Base-by-base conservation (phyloP, 1,139 yeast genomes). In the Petasospora rhodanensis region DNA sequence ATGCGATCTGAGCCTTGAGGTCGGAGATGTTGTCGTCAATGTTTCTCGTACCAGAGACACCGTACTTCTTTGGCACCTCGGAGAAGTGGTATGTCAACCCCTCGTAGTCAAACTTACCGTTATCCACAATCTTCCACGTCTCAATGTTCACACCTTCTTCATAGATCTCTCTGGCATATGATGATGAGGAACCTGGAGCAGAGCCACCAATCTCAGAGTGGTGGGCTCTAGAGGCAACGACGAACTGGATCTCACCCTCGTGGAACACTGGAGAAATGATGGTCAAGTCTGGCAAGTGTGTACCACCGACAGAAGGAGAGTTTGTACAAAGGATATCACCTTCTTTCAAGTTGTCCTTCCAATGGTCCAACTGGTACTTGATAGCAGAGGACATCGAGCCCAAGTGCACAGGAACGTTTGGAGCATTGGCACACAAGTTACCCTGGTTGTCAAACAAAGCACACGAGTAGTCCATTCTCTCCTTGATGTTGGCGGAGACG, bases 261-360 rank as follows among this genome's bases (percentile, higher is more conserved):
- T 70, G 61, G 40, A 69, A 68, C 2, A 74, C 79, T 3, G 81
- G 81, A 8, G 87, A 79, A 11, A 83, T 79, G 5, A 86, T 86
- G 0, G 93, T 82, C 31, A 82, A 78, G 49, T 82, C 91, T 2
- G 94, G 81, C 36, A 75, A 62, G 57, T 75, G 81, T 0, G 79
- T 70, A 4, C 81, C 81, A 24, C 80, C 80, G 26, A 77, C 78
- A 34, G 62, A 59, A 5, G 81, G 81, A 46, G 73, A 78, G 47
- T 75, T 75, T 1, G 79, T 62, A 16, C 73, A 73, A 23, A 75
- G 49, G 8, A 74, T 77, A 54, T 75, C 81, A 26, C 80, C 81
- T 7, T 64, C 72, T 35, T 67, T 56, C 42, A 75, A 55, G 25
- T 71, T 62, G 5, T 69, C 75, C 21, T 63, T 56, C 77, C 79